phyloP scores from a whole-genome alignment of 495 filamentous ascomycete genomes.

The Amniculicola lignicola region DNA sequence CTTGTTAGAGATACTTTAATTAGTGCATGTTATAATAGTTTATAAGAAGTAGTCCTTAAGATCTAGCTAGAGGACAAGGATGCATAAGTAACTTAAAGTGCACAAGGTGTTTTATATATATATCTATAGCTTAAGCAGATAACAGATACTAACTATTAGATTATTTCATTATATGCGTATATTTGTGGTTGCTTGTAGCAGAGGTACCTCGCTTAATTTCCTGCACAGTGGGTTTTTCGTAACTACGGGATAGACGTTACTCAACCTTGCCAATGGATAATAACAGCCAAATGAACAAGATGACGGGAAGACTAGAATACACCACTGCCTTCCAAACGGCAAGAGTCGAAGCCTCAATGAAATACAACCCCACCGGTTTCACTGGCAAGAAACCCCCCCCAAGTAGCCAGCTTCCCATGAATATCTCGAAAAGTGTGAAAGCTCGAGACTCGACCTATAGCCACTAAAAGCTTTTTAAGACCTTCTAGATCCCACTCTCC shows the following conservation, averaged over 20 bases:
- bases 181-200: constrained; percentile 10
- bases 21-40: background rate
- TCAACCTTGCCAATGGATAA: too few relatives aligned
- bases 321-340: too few relatives aligned
- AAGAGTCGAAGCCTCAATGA: too few relatives aligned
- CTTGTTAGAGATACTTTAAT: background rate
- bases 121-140: background rate
- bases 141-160: constrained; percentile 1
- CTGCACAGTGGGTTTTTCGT: constrained; percentile 7
- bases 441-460: too few relatives aligned
- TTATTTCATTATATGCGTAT: constrained; percentile 7
- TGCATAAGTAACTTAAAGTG: background rate
- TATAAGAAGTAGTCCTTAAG: background rate
- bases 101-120: constrained; percentile 9
- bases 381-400: too few relatives aligned
- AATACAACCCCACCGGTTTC: too few relatives aligned
- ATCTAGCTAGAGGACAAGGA: constrained; percentile 3
- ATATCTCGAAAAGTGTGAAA: too few relatives aligned
- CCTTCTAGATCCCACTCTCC: too few relatives aligned
- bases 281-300: too few relatives aligned
- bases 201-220: constrained; percentile 22
- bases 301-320: too few relatives aligned
- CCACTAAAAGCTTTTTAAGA: too few relatives aligned
- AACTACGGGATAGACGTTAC: constrained; percentile 18
- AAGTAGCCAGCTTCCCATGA: too few relatives aligned